These are phyloP conservation scores for Nitzschia inconspicua DNA, from an alignment of 108 stramenopile genomes.

Conservation along the genomic window DNA sequence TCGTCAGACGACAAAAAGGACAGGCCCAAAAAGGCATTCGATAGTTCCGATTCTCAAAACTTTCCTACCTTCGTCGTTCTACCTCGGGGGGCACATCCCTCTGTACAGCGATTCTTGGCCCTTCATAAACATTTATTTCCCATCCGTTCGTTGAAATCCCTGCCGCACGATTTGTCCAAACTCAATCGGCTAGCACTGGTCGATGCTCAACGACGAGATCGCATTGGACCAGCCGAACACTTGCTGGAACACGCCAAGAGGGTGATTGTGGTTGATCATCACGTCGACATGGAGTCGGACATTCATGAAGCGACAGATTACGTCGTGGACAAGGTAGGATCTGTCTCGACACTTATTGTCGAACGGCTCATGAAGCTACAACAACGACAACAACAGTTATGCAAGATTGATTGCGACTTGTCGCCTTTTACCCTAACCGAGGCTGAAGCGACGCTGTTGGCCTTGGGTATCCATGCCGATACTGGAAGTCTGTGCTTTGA, in stretches of 20 bases:
- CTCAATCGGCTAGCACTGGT: conserved; percentile 83
- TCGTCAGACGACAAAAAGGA: conserved; percentile 18
- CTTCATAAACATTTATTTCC: conserved; percentile 93
- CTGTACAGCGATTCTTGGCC: conserved; percentile 81
- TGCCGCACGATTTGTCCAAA: conserved; percentile 63
- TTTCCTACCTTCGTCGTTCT: conserved; percentile 87
- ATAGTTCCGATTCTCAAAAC: conserved; percentile 28
- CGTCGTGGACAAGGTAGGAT: conserved; percentile 85
- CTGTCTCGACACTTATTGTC: conserved; percentile 83
- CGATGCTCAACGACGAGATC: conserved; percentile 87
- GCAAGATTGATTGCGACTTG: too few species aligned
- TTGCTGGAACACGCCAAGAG: conserved; percentile 74
- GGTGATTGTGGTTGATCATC: conserved; percentile 91
- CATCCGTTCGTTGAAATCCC: conserved; percentile 74
- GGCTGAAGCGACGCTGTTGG: conserved; percentile 88
- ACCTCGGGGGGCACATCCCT: conserved; percentile 93
- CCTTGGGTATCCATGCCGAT: conserved; percentile 92
- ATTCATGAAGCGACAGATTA: conserved; percentile 76
- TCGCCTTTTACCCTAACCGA: conserved; percentile 47
- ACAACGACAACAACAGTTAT: conserved; percentile 28
- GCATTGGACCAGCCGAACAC: conserved; percentile 81
- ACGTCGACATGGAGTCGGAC: conserved; percentile 86
- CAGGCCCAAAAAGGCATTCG: conserved; percentile 25
- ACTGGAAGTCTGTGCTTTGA: conserved; percentile 92
- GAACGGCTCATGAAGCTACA: conserved; percentile 56